Evolutionary conservation across 1,284 basidiomycete species (phyloP).

Genomic region (Vanrija humicola): DNA sequence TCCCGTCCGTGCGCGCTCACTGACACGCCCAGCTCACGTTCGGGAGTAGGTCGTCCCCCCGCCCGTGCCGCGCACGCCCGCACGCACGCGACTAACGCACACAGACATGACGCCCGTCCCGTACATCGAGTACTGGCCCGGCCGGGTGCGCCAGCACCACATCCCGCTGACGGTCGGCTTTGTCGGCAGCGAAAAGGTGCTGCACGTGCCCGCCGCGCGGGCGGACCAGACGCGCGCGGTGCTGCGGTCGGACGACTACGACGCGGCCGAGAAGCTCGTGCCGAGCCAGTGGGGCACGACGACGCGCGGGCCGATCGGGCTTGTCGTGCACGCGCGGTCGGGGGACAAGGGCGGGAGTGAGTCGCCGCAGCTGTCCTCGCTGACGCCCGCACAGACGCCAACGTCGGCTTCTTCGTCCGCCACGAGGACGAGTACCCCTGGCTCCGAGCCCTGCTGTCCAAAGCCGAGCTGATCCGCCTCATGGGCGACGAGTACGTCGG

Average conservation of each 20-base stretch:
- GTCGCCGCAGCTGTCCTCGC: neutral
- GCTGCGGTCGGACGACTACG: slow-evolving; percentile 8
- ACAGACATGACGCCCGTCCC: slow-evolving; percentile 6
- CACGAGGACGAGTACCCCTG: slow-evolving; percentile 23
- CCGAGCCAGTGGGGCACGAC: slow-evolving; percentile 15
- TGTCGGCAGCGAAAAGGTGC: slow-evolving; percentile 2
- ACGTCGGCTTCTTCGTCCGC: slow-evolving; percentile 29
- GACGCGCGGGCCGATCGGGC: slow-evolving; percentile 18
- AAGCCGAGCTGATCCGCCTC: slow-evolving; percentile 11
- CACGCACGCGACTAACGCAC: neutral
- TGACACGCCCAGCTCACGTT: neutral
- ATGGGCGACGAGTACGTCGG: slow-evolving; percentile 22
- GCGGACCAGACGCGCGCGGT: neutral
- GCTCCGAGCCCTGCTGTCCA: slow-evolving; percentile 20
- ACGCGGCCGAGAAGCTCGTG: slow-evolving; percentile 1
- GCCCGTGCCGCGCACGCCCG: too few species aligned
- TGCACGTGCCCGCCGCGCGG: slow-evolving; percentile 2
- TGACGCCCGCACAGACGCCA: slow-evolving; percentile 12
- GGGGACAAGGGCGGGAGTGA: slow-evolving; percentile 31
- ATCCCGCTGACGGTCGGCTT: slow-evolving; percentile 10
- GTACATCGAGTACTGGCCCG: slow-evolving; percentile 23
- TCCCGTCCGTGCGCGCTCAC: too few species aligned
- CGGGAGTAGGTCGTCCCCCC: neutral
- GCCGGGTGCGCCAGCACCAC: slow-evolving; percentile 5
- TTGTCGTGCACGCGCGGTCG: slow-evolving; percentile 26